Base-by-base conservation (phyloP, 352 stramenopile species). In the Phytopythium kandeliae region DNA sequence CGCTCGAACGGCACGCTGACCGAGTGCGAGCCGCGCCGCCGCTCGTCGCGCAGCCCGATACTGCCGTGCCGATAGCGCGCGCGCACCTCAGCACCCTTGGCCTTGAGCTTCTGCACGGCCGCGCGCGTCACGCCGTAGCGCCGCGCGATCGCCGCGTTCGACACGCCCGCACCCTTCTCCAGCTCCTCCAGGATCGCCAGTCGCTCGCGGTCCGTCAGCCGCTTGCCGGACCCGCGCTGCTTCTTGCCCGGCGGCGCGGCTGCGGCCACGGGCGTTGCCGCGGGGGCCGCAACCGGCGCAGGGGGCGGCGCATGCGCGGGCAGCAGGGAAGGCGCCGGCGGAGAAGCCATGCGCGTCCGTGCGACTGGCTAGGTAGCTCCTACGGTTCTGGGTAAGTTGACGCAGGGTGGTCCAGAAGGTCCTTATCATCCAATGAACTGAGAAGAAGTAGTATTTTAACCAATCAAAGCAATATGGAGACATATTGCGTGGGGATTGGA, bases 121-220 rank as follows among this genome's bases (percentile, higher is more conserved):
- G 69, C 64, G 26, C 64, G 62, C 4, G 67, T 74, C 44, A 80
- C 62, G 47, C 69, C 69, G 54, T 80, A 79, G 48, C 65, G 64
- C 40, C 69, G 46, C 31, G 57, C 69, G 15, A 76, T 60, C 30
- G 77, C 67, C n/a, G 67, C 61, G 42, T 77, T 80, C 10, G 69
- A 73, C 53, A 80, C 48, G 35, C 45, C 66, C 17, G 55, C 55
- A 17, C 44, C 57, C 30, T 67, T 72, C 13, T 80, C 67, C n/a
- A 77, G 58, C 34, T 71, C 45, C 25, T 79, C 63, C 17, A 78
- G 49, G 47, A 79, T 82, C 28, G 76, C 71, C 24, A 82, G 60
- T 9, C 71, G 68, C 43, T 82, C 60, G 43, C 62, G 54, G 51
- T 79, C 71, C 3, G 69, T 82, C 13, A 82, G 56, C 2, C 71